These are phyloP conservation scores for Monosporascus sp. DNA, from an alignment of 2,329 filamentous ascomycete species.

Conservation along the genomic window DNA sequence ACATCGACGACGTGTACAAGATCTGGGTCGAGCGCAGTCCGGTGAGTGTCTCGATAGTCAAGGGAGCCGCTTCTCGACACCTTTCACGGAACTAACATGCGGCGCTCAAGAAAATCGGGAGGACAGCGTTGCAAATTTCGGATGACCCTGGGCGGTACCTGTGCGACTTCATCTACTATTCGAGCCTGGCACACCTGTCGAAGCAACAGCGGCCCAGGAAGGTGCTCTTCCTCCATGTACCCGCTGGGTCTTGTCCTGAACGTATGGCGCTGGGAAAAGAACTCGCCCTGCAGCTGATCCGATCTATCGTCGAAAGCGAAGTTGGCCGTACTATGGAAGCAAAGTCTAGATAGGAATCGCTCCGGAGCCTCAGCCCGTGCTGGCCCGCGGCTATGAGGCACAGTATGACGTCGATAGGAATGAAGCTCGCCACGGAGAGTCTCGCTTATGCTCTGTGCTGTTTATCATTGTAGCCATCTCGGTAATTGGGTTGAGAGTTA, in stretches of 20 bases:
- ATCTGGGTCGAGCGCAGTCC: conserved; percentile 49
- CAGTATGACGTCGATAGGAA: too few relatives aligned
- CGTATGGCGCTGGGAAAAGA: conserved; percentile 45
- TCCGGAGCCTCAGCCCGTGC: too few relatives aligned
- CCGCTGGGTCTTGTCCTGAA: conserved; percentile 48
- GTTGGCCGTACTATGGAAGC: conserved; percentile 1
- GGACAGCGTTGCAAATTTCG: conserved; percentile 51
- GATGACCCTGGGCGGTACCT: conserved; percentile 68
- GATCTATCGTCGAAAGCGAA: conserved; percentile 46
- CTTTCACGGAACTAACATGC: conserved; percentile 8
- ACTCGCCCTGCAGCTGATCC: conserved; percentile 49
- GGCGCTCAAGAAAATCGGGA: conserved; percentile 22
- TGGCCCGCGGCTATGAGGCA: too few relatives aligned
- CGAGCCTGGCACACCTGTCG: conserved; percentile 55
- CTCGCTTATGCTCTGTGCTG: too few relatives aligned
- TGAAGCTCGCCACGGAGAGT: too few relatives aligned
- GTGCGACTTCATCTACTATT: conserved; percentile 76
- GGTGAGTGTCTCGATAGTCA: conserved; percentile 31
- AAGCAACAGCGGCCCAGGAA: conserved; percentile 41
- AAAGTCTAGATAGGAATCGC: background rate
- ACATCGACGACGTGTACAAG: conserved; percentile 50
- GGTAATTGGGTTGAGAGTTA: too few relatives aligned
- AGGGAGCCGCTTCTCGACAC: background rate
- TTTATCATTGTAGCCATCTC: too few relatives aligned
- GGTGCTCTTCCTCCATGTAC: conserved; percentile 70